Evolutionary conservation across 371 early-diverging fungal species (phyloP).

Genomic region (Smittium culicis): DNA sequence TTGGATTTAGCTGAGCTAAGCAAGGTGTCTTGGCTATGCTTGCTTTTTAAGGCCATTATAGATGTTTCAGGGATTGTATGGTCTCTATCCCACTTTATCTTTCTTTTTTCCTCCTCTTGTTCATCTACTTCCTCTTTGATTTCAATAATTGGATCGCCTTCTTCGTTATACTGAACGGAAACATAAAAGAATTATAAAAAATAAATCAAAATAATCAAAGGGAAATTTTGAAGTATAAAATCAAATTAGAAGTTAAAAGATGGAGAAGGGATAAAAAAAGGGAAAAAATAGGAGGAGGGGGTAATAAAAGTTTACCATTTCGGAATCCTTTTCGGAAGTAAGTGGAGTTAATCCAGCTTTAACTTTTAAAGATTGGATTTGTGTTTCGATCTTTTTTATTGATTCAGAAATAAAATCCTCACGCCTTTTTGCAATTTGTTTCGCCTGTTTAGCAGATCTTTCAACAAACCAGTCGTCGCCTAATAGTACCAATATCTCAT

Average conservation of each 20-base stretch:
- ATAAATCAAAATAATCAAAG: neutral
- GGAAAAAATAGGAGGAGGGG: constrained; percentile 4
- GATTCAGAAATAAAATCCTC: constrained; percentile 54
- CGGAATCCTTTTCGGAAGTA: constrained; percentile 23
- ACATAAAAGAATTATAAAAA: neutral
- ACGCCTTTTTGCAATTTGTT: constrained; percentile 51
- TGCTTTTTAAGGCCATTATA: too few relatives aligned
- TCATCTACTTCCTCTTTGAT: constrained; percentile 55
- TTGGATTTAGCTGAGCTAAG: too few relatives aligned
- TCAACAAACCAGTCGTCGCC: constrained; percentile 89
- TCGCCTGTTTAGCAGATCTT: constrained; percentile 59
- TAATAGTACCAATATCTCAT: constrained; percentile 67
- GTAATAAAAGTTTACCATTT: constrained; percentile 7
- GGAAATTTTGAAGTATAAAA: too few relatives aligned
- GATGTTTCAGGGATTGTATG: constrained; percentile 11
- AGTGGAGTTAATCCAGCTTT: constrained; percentile 32
- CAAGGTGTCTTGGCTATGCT: too few relatives aligned
- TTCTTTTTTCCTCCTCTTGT: constrained; percentile 59
- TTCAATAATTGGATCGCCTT: constrained; percentile 74
- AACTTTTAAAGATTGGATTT: constrained; percentile 33
- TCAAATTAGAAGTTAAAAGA: neutral
- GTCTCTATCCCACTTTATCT: constrained; percentile 32
- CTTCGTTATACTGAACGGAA: constrained; percentile 51
- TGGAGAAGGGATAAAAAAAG: neutral
- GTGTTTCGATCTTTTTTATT: constrained; percentile 36